phyloP scores from a whole-genome alignment of 441 rosid species.

The Omphalea diandra region DNA sequence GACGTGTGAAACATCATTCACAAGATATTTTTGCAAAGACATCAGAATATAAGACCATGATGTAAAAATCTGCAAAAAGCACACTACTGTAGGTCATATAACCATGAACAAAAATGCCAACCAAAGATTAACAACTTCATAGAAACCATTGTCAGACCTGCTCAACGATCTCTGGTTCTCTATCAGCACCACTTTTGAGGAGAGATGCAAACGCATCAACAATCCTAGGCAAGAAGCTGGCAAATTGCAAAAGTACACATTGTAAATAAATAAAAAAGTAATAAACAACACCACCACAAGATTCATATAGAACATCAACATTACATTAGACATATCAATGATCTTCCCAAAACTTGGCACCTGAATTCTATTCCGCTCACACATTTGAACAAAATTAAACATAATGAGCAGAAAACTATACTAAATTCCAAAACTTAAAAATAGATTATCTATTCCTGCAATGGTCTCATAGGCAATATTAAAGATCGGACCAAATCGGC shows the following conservation, averaged over 20 bases:
- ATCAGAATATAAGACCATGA: slow-evolving; percentile 74
- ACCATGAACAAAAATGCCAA: slow-evolving; percentile 5
- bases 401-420: not conserved
- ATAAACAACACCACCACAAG: slow-evolving; percentile 7
- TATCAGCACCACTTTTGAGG: slow-evolving; percentile 76
- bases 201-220: slow-evolving; percentile 57
- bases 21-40: slow-evolving; percentile 72
- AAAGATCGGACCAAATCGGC: too few species aligned
- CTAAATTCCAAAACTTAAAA: not conserved
- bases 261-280: slow-evolving; percentile 12
- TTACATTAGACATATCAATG: slow-evolving; percentile 5
- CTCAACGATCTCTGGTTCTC: slow-evolving; percentile 89
- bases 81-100: slow-evolving; percentile 4
- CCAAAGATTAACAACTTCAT: slow-evolving; percentile 10
- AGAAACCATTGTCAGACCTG: slow-evolving; percentile 53
- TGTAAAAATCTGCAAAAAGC: slow-evolving; percentile 63
- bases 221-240: slow-evolving; percentile 73
- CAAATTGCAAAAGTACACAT: slow-evolving; percentile 21
- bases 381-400: not conserved
- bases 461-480: too few species aligned
- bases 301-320: not conserved
- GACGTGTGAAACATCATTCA: slow-evolving; percentile 44
- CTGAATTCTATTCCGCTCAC: not conserved
- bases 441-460: too few species aligned
- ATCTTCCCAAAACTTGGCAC: not conserved